These are phyloP conservation scores for Musa balbisiana DNA, from an alignment of 202 grass and related monocot species.

Conservation along the genomic window DNA sequence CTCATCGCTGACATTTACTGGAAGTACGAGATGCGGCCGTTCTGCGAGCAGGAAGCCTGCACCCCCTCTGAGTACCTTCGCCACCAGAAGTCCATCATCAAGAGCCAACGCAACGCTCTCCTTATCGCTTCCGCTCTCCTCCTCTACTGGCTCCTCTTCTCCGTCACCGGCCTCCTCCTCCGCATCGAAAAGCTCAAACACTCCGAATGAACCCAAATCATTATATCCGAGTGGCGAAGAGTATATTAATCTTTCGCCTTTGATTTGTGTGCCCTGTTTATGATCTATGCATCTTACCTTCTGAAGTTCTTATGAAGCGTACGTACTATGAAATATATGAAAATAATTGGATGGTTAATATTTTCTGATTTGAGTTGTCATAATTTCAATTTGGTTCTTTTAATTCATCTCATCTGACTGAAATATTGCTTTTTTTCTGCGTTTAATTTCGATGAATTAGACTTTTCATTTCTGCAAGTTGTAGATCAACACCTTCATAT, in stretches of 20 bases:
- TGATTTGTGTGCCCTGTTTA: no score
- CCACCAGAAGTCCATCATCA: constrained; percentile 97
- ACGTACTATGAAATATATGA: no score
- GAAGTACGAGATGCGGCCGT: constrained; percentile 93
- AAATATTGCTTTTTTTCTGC: no score
- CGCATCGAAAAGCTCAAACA: constrained; percentile 71
- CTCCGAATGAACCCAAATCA: constrained; percentile 34
- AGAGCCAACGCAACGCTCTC: constrained; percentile 90
- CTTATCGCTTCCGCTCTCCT: constrained; percentile 78
- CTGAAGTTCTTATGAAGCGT: no score
- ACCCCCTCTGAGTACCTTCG: constrained; percentile 82
- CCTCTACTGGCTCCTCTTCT: constrained; percentile 93
- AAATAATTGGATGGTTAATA: no score
- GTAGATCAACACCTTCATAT: no score
- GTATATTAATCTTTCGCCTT: neutral
- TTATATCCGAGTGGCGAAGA: neutral
- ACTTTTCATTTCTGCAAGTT: no score
- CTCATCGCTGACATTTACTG: constrained; percentile 93
- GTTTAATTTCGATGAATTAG: no score
- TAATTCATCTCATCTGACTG: no score
- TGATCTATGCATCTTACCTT: no score
- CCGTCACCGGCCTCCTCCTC: constrained; percentile 59
- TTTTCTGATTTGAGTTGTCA: no score
- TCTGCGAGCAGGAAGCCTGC: constrained; percentile 74
- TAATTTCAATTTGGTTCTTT: no score